Conservation (phyloP, 1,284 basidiomycete genomes). For the Ganoderma leucocontextum region DNA sequence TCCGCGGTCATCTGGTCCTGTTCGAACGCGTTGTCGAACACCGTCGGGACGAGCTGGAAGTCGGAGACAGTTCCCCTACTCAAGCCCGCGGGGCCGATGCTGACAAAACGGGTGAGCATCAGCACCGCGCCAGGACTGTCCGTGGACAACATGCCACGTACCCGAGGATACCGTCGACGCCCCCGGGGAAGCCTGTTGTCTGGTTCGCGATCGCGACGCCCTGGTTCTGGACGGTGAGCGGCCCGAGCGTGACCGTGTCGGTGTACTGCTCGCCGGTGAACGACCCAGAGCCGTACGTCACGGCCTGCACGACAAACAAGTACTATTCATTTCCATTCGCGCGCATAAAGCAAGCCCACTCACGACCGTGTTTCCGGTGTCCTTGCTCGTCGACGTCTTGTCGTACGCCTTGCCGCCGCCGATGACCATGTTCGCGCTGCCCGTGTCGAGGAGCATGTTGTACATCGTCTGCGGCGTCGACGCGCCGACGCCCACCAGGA, state of each 20-base stretch:
- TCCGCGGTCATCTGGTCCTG: slow-evolving; percentile 30
- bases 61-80: slow-evolving; percentile 40
- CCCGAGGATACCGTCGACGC: not conserved
- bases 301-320: slow-evolving; percentile 17
- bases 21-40: slow-evolving; percentile 55
- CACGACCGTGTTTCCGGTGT: slow-evolving; percentile 30
- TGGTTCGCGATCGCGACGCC: slow-evolving; percentile 53
- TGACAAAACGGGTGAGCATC: not conserved
- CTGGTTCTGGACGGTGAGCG: slow-evolving; percentile 43
- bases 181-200: slow-evolving; percentile 39
- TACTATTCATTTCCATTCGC: not conserved
- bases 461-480: slow-evolving; percentile 34
- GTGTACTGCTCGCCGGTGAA: slow-evolving; percentile 44
- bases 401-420: slow-evolving; percentile 55
- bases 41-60: slow-evolving; percentile 18
- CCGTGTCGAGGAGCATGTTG: slow-evolving; percentile 40
- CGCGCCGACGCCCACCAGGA: slow-evolving; percentile 36
- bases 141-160: not conserved
- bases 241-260: slow-evolving; percentile 49
- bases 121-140: not conserved
- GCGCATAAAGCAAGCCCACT: slow-evolving; percentile 6
- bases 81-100: slow-evolving; percentile 55
- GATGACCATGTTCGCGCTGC: slow-evolving; percentile 71
- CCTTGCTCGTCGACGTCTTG: slow-evolving; percentile 53
- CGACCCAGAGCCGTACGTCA: slow-evolving; percentile 29